A percentile compares a stretch with the other conserved stretches of the same genome.
Conservation (phyloP, 2,329 filamentous ascomycete genomes). For the Aspergillus melleus region DNA sequence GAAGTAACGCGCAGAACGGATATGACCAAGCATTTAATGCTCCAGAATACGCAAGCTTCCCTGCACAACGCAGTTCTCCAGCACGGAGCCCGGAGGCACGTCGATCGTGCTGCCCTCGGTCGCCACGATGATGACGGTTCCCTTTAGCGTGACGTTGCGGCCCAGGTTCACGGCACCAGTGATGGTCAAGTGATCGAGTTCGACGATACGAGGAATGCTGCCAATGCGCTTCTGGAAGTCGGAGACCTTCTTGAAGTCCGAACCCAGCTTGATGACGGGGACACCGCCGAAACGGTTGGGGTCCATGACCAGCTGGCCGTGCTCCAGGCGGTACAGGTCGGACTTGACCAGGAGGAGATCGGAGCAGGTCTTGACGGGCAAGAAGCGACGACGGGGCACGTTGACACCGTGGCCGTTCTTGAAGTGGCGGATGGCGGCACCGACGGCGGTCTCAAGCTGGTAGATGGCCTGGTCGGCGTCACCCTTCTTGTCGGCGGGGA, state of each 20-base stretch:
- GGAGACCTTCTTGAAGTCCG: slow-evolving; percentile 99
- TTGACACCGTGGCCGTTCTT: slow-evolving; percentile 98
- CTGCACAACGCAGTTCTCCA: slow-evolving; percentile 99
- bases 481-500: slow-evolving; percentile 98
- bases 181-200: slow-evolving; percentile 79
- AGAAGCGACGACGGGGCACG: slow-evolving; percentile 93
- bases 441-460: slow-evolving; percentile 97
- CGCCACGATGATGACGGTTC: slow-evolving; percentile 96
- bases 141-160: slow-evolving; percentile 93
- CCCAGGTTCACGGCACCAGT: slow-evolving; percentile 97
- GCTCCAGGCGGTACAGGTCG: slow-evolving; percentile 96
- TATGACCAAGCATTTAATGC: slow-evolving; percentile 50
- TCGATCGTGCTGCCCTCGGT: slow-evolving; percentile 98
- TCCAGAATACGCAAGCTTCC: slow-evolving; percentile 79
- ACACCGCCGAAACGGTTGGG: slow-evolving; percentile 93
- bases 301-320: slow-evolving; percentile 97
- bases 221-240: slow-evolving; percentile 58
- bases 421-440: slow-evolving; percentile 98
- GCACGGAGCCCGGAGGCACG: slow-evolving; percentile 90
- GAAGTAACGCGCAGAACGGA: slow-evolving; percentile 14
- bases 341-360: slow-evolving; percentile 99
- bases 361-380: slow-evolving; percentile 99
- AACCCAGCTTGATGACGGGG: slow-evolving; percentile 96
- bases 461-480: slow-evolving; percentile 97
- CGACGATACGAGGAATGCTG: slow-evolving; percentile 53